Evolutionary conservation across 805 yeast species (phyloP), one percentile per base, ranked within the genome.

Genomic region (Scheffersomyces spartinae): DNA sequence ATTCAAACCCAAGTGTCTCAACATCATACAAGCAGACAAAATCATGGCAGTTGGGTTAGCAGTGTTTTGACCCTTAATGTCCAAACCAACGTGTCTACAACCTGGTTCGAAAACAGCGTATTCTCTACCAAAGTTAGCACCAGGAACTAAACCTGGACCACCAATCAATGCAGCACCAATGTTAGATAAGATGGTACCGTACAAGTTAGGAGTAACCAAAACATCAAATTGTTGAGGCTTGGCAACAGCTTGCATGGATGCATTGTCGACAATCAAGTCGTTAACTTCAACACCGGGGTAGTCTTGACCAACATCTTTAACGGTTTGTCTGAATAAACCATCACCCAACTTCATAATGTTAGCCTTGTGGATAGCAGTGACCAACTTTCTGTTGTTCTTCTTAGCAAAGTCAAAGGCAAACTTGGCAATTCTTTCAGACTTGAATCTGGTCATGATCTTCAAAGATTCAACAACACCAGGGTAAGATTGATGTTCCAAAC

Each of bases 41-140:
- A 88, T 80, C 88, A 88, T 80, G 43, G 95, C 97, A 35, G 96
- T 83, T 55, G 98, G 98, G 75, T 88, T 88, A 39, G 97, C 97
- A 38, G 83, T 70, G 68, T 84, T 81, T 61, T 82, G 73, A 52
- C 94, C 96, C 69, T 82, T 71, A 56, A 91, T 82, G 61, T 88
- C 96, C 45, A 88, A 70, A 61, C 97, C 97, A 48, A 86, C 97
- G 68, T 86, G 97, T 72, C 98, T 82, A 66, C 96, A 86, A 64
- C 97, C 98, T 47, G 98, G 97, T 70, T 88, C 98, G 60, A 91
- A 88, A 35, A 88, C 93, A 30, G 97, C 97, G 57, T 79, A 78
- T 47, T 88, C 96, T 61, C 94, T 79, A 61, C 98, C 98, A 42
- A 82, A 86, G 70, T 85, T 84, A 49, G 94, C 95, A 62, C 97